A percentile compares a stretch with the other conserved stretches of the same genome.
Conservation (phyloP, 495 filamentous ascomycete species). For the Tuber brumale region DNA sequence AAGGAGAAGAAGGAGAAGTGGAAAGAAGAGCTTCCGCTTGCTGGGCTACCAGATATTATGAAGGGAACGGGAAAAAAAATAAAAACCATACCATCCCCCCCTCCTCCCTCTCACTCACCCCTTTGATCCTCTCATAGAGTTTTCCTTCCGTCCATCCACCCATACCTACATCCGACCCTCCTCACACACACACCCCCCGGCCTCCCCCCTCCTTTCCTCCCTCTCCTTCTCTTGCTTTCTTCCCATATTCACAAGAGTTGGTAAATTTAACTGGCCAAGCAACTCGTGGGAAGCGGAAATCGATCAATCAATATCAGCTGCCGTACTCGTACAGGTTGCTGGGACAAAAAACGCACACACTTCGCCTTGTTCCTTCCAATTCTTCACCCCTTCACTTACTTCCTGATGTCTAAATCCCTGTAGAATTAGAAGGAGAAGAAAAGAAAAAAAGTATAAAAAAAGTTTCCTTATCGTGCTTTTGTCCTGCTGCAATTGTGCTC, state of each 20-base stretch:
- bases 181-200: neutral
- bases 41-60: conserved; percentile 2
- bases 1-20: neutral
- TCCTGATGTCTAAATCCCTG: neutral
- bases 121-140: neutral
- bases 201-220: neutral
- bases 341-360: neutral
- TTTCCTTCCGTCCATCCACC: neutral
- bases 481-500: neutral
- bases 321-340: neutral
- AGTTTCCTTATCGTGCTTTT: neutral
- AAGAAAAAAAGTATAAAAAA: neutral
- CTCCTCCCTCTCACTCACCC: neutral
- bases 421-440: neutral
- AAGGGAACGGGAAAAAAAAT: neutral
- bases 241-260: neutral
- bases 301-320: neutral
- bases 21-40: neutral
- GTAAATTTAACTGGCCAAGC: neutral
- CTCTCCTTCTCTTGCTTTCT: neutral
- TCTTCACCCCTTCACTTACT: neutral
- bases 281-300: neutral
- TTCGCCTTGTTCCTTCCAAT: neutral
- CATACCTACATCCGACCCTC: neutral
- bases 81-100: neutral